These are phyloP conservation scores for Teunomyces aglyptinius DNA, from an alignment of 805 yeast genomes.

Conservation along the genomic window DNA sequence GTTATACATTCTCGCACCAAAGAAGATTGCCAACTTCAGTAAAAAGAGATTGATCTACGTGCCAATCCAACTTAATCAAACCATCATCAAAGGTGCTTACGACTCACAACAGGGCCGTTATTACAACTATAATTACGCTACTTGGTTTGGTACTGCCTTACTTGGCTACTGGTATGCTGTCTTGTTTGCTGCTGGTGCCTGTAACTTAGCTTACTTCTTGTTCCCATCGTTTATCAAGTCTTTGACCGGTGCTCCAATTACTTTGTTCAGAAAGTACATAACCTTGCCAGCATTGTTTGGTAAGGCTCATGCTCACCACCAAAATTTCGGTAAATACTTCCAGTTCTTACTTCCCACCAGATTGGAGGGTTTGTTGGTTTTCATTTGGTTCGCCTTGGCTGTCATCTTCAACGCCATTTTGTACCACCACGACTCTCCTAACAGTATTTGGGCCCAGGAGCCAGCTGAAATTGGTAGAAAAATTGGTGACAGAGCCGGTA, in stretches of 20 bases:
- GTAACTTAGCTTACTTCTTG: conserved; percentile 23
- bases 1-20: conserved; percentile 30
- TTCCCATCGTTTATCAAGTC: conserved; percentile 24
- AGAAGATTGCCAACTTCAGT: conserved; percentile 16
- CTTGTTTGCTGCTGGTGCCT: conserved; percentile 31
- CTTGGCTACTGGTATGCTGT: conserved; percentile 30
- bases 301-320: conserved; percentile 20
- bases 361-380: conserved; percentile 46
- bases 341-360: conserved; percentile 50
- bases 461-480: conserved; percentile 34
- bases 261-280: conserved; percentile 26
- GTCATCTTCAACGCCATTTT: conserved; percentile 27
- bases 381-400: conserved; percentile 35
- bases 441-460: conserved; percentile 23
- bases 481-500: conserved; percentile 55
- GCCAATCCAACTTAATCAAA: conserved; percentile 34
- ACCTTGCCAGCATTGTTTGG: conserved; percentile 35
- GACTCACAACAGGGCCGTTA: conserved; percentile 28
- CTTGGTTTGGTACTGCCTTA: conserved; percentile 33
- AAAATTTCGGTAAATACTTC: conserved; percentile 7
- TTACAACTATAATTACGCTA: conserved; percentile 37
- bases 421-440: conserved; percentile 23
- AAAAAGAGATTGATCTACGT: conserved; percentile 15
- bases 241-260: conserved; percentile 19
- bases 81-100: conserved; percentile 25